Evolutionary conservation across 352 stramenopile genomes (phyloP), one percentile per base, ranked within the genome.

Genomic region (Globisporangium takayamanum): DNA sequence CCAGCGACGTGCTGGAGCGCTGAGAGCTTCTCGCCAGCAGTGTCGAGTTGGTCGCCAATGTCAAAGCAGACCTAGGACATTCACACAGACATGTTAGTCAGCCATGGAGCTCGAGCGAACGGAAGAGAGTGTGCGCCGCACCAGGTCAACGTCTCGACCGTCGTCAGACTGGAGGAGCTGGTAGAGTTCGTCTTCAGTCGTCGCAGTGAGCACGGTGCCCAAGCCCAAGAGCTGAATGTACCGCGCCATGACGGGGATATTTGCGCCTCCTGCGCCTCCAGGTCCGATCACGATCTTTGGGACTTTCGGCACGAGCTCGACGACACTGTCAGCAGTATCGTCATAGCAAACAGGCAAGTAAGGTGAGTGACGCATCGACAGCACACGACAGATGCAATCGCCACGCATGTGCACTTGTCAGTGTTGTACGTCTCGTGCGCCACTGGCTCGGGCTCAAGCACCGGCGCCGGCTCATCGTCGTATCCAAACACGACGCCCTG

Each of bases 211-310:
- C 18, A 88, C 77, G 1, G 73, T 80, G 37, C 79, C 80, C 14
- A 92, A 22, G 0, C 80, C 82, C 16, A 92, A 59, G 15, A 92
- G 64, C 26, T 89, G 78, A 30, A 92, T 87, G 61, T 89, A 92
- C 11, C 82, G 74, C 0, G 72, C 80, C n/a, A 72, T 68, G 16
- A 82, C 71, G 1, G 76, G 60, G 7, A 80, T 68, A 54, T 74
- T 80, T 2, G 60, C 66, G 2, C 62, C 74, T 30, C 62, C 64
- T 15, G 69, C 60, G 7, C 51, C 51, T 20, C 73, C 56, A 0
- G 79, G 77, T 4, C 76, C 67, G 11, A 92, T 67, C 18, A 86
- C 53, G 15, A 92, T 88, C 42, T 87, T 72, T 10, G 80, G 79
- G 10, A 89, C 47, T 22, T 87, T 88, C 5, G 82, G 79, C 10